Conservation (phyloP, 257 asterid genomes). For the Catharanthus roseus region DNA sequence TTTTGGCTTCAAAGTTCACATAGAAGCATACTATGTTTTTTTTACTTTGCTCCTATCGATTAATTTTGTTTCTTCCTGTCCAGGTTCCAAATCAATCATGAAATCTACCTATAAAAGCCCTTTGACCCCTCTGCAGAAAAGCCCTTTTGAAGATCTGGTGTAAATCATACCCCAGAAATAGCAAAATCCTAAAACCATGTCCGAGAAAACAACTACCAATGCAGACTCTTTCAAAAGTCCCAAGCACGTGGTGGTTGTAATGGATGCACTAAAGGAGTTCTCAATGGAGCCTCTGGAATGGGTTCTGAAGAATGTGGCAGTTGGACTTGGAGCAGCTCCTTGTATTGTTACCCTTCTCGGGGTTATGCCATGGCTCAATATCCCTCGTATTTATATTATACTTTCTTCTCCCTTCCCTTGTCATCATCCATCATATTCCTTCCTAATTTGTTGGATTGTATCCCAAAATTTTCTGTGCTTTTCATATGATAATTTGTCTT, state of each 20-base stretch:
- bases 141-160: slow-evolving; percentile 6
- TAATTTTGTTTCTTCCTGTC: slow-evolving; percentile 3
- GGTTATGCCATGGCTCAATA: slow-evolving; percentile 52
- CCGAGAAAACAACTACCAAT: slow-evolving; percentile 17
- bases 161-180: not conserved
- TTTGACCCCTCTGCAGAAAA: not conserved
- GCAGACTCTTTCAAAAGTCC: slow-evolving; percentile 32
- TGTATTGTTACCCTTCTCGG: slow-evolving; percentile 53
- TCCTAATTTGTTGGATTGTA: not conserved
- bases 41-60: slow-evolving; percentile 6
- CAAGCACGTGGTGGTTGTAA: slow-evolving; percentile 43
- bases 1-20: slow-evolving; percentile 11
- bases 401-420: not conserved
- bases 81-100: not conserved
- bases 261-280: slow-evolving; percentile 55
- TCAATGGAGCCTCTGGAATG: slow-evolving; percentile 50
- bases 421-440: too few relatives aligned
- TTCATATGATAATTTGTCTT: not conserved
- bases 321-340: slow-evolving; percentile 18
- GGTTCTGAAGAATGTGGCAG: slow-evolving; percentile 48
- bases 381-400: slow-evolving; percentile 44
- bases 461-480: not conserved
- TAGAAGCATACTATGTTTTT: slow-evolving; percentile 11
- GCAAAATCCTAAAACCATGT: slow-evolving; percentile 17
- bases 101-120: slow-evolving; percentile 3